Percentiles rank a stretch among this genome's conserved stretches.
These are phyloP conservation scores for Ophiocordyceps polyrhachis-furcata DNA, from an alignment of 2,329 filamentous ascomycete genomes.

Conservation along the genomic window DNA sequence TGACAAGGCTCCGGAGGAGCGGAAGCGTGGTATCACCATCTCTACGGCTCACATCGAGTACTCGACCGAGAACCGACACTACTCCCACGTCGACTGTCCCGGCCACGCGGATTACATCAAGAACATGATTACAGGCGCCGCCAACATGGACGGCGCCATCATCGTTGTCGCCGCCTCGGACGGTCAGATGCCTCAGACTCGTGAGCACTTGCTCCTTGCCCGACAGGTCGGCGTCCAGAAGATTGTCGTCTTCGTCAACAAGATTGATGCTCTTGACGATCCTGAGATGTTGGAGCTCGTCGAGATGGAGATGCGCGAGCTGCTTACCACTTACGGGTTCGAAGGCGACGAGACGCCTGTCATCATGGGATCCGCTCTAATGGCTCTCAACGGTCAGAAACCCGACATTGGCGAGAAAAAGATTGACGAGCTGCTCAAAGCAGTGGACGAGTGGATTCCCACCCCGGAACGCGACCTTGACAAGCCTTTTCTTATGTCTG, in stretches of 20 bases:
- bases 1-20: constrained; percentile 97
- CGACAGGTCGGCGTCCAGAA: constrained; percentile 96
- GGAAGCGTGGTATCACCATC: constrained; percentile 99
- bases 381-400: constrained; percentile 72
- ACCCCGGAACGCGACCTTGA: constrained; percentile 86
- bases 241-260: constrained; percentile 99
- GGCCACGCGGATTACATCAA: constrained; percentile 99
- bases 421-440: constrained; percentile 79
- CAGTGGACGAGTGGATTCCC: constrained; percentile 91
- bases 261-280: constrained; percentile 93
- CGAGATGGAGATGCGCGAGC: constrained; percentile 99
- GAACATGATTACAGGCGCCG: constrained; percentile 99
- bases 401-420: constrained; percentile 73
- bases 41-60: constrained; percentile 98
- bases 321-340: constrained; percentile 82
- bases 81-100: constrained; percentile 98
- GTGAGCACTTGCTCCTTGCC: constrained; percentile 93
- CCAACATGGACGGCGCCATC: constrained; percentile 98
- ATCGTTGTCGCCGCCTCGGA: constrained; percentile 97
- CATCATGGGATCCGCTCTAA: constrained; percentile 90
- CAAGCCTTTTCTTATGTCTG: constrained; percentile 98
- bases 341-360: constrained; percentile 97
- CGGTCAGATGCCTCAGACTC: constrained; percentile 98
- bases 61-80: constrained; percentile 82
- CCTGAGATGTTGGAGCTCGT: constrained; percentile 99